Base-by-base conservation (phyloP, 2,329 filamentous ascomycete genomes). In the Aspergillus bombycis region DNA sequence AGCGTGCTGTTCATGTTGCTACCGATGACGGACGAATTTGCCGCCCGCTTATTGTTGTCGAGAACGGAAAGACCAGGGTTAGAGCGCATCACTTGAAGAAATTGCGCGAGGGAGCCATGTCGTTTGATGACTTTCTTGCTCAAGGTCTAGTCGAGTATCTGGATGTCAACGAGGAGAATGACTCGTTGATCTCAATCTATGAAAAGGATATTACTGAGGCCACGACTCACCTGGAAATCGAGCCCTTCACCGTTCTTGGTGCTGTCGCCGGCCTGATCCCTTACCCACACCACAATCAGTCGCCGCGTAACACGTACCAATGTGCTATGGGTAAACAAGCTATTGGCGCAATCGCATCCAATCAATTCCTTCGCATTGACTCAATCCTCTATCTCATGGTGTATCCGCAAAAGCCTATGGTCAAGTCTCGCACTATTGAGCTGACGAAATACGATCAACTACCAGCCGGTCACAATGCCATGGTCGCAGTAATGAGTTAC, bases 271-370 rank as follows among this genome's bases (percentile, higher is more conserved):
- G 95, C 50, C 84, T 99, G 43, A 99, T 99, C 76, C 95, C 95
- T 5, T 99, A 98, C 74, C 95, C 95, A 10, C 95, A 99, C 77
- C 95, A 99, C 83, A 99, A 99, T 79, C 95, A 99, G 78, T 99
- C 96, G 19, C 95, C 95, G 11, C 87, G 95, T 85, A 99, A 99
- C 77, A 99, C 95, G 0, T 99, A 99, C 75, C 94, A 98, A 84
- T 97, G 94, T 81, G 95, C 95, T 80, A 99, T 99, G 95, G 95
- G 95, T 86, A 99, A 99, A 82, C 95, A 99, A 91, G 95, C 95
- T 45, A 98, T 99, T 76, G 95, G 95, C 38, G 94, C 94, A 38
- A 98, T 99, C 75, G 95, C 94, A 19, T 96, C 97, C 75, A 99
- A 99, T 75, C 95, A 99, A 78, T 97, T 97, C 81, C 92, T 94